phyloP scores from a whole-genome alignment of 2,329 filamentous ascomycete genomes.

The Cytospora leucostoma region DNA sequence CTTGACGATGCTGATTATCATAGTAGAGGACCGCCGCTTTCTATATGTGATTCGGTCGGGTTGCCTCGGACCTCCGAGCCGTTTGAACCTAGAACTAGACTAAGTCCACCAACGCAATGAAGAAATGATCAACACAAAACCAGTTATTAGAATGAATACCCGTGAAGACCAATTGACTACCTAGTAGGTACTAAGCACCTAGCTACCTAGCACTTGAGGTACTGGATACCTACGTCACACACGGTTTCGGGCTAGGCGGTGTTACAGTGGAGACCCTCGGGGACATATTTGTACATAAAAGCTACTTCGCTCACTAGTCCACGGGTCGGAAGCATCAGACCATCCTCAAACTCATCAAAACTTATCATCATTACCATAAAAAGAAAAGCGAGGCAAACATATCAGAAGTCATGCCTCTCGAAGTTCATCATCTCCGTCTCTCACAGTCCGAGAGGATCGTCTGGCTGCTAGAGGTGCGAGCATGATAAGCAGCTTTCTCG shows the following conservation, averaged over 20 bases:
- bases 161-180: too few species aligned
- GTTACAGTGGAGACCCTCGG: background rate
- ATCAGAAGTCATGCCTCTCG: slow-evolving; percentile 34
- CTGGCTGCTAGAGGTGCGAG: slow-evolving; percentile 60
- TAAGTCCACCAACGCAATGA: too few species aligned
- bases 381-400: background rate
- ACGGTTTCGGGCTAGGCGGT: background rate
- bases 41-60: too few species aligned
- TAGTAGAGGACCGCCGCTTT: too few species aligned
- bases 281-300: background rate
- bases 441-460: slow-evolving; percentile 66
- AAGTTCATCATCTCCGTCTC: slow-evolving; percentile 55
- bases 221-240: background rate
- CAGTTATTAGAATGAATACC: too few species aligned
- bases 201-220: too few species aligned
- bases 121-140: too few species aligned
- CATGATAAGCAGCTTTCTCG: too few species aligned
- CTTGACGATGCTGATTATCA: too few species aligned
- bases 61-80: too few species aligned
- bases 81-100: too few species aligned
- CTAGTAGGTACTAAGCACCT: too few species aligned
- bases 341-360: background rate
- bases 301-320: background rate
- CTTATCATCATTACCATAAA: background rate
- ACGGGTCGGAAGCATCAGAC: background rate